Percentiles rank a stretch among this genome's conserved stretches.
phyloP scores from a whole-genome alignment of 352 stramenopile genomes.

The Thalassiosira mediterranea region DNA sequence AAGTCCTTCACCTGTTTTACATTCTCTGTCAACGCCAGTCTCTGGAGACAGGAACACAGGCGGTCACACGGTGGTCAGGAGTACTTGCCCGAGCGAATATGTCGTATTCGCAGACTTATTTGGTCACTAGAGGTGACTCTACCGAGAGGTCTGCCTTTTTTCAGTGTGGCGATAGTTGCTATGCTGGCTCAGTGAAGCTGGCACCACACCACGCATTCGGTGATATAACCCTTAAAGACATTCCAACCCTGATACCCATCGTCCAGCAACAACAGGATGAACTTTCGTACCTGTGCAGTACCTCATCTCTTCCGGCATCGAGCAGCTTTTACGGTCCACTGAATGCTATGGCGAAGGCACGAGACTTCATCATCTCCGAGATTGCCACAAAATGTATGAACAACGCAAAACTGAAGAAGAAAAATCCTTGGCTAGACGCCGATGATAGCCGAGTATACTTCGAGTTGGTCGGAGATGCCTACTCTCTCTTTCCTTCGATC shows the following conservation, averaged over 20 bases:
- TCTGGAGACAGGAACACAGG: too few species aligned
- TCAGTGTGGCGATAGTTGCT: slow-evolving; percentile 94
- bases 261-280: slow-evolving; percentile 93
- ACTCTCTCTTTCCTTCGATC: slow-evolving; percentile 45
- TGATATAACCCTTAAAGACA: slow-evolving; percentile 87
- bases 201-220: slow-evolving; percentile 32
- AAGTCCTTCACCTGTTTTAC: too few species aligned
- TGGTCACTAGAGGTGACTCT: slow-evolving; percentile 2
- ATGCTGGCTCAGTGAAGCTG: slow-evolving; percentile 88
- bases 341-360: slow-evolving; percentile 58
- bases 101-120: slow-evolving; percentile 3
- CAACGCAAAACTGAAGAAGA: slow-evolving; percentile 86
- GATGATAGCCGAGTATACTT: slow-evolving; percentile 90
- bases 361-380: slow-evolving; percentile 70
- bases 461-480: slow-evolving; percentile 85
- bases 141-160: slow-evolving; percentile 88
- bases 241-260: slow-evolving; percentile 90
- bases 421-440: slow-evolving; percentile 91
- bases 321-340: slow-evolving; percentile 53
- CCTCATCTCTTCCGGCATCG: slow-evolving; percentile 72
- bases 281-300: slow-evolving; percentile 91
- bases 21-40: too few species aligned
- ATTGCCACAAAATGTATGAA: slow-evolving; percentile 87
- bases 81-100: too few species aligned
- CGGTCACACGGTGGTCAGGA: too few species aligned